phyloP scores from a whole-genome alignment of 1,139 yeast species.

The Zhuliangozyma parablackwelliae region DNA sequence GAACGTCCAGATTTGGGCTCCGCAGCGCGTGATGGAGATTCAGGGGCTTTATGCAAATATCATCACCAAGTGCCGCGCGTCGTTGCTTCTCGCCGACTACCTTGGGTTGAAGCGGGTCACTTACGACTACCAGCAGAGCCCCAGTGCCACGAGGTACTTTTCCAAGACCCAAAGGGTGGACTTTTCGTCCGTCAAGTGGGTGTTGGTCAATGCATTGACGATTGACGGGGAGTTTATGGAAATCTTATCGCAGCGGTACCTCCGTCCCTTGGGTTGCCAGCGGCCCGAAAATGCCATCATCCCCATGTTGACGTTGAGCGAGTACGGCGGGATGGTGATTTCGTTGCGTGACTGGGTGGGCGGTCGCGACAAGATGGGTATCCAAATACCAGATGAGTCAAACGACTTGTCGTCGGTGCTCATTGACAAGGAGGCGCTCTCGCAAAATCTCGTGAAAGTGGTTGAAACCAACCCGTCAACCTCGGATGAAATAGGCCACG shows the following conservation, averaged over 20 bases:
- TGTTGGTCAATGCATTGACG: conserved; percentile 83
- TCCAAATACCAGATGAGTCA: conserved; percentile 26
- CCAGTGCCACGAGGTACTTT: conserved; percentile 76
- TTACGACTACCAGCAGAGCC: conserved; percentile 87
- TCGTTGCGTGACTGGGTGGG: conserved; percentile 90
- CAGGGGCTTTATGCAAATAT: conserved; percentile 88
- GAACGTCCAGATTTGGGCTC: conserved; percentile 75
- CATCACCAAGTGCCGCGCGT: conserved; percentile 65
- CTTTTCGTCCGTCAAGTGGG: conserved; percentile 80
- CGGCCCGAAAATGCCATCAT: conserved; percentile 76
- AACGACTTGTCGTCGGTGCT: conserved; percentile 59
- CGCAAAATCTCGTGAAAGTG: conserved; percentile 72
- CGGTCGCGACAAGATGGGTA: conserved; percentile 56
- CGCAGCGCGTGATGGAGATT: conserved; percentile 66
- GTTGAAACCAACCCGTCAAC: conserved; percentile 59
- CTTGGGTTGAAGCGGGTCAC: conserved; percentile 89
- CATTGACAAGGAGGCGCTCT: conserved; percentile 75
- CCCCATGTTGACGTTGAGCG: conserved; percentile 85
- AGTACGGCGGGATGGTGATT: conserved; percentile 94
- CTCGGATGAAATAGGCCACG: conserved; percentile 47
- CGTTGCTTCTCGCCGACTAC: conserved; percentile 78
- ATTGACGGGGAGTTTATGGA: conserved; percentile 94
- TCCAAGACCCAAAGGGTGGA: conserved; percentile 77
- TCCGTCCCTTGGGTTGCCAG: conserved; percentile 83
- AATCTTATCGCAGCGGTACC: conserved; percentile 85